These are phyloP conservation scores for Ampelocalamus luodianensis DNA, from an alignment of 176 grass and related monocot genomes.

Conservation along the genomic window DNA sequence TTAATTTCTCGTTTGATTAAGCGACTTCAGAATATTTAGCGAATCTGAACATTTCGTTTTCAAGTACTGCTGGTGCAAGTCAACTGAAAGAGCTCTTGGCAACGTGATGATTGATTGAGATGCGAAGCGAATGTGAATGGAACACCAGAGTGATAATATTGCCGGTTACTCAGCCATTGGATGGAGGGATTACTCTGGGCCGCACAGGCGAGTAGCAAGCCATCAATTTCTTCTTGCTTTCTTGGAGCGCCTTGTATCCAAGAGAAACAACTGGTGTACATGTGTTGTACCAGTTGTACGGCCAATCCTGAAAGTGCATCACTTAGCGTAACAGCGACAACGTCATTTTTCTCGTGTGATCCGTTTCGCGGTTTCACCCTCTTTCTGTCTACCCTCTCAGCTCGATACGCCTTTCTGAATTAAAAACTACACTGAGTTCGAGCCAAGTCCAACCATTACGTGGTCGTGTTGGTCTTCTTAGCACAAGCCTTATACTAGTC, in stretches of 20 bases:
- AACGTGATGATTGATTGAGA: constrained; percentile 2
- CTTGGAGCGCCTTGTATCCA: background rate
- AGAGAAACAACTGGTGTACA: background rate
- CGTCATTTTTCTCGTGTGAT: background rate
- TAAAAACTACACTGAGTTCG: background rate
- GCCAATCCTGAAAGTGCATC: constrained; percentile 3
- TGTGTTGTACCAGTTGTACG: background rate
- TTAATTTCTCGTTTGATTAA: background rate
- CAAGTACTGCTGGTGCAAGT: background rate
- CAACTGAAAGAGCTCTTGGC: background rate
- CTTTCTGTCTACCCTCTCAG: background rate
- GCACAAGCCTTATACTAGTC: background rate
- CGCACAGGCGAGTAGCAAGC: background rate
- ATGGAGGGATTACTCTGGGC: background rate
- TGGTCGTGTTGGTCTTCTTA: background rate
- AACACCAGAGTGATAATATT: background rate
- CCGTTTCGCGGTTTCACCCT: background rate
- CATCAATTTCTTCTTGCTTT: background rate
- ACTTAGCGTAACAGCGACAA: background rate
- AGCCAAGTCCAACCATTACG: background rate
- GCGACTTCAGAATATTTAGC: background rate
- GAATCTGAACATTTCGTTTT: background rate
- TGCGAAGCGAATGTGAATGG: background rate
- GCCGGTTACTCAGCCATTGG: background rate
- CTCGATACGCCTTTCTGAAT: background rate